These are phyloP conservation scores for Monosporascus sp. DNA, from an alignment of 2,329 filamentous ascomycete genomes.

Conservation along the genomic window DNA sequence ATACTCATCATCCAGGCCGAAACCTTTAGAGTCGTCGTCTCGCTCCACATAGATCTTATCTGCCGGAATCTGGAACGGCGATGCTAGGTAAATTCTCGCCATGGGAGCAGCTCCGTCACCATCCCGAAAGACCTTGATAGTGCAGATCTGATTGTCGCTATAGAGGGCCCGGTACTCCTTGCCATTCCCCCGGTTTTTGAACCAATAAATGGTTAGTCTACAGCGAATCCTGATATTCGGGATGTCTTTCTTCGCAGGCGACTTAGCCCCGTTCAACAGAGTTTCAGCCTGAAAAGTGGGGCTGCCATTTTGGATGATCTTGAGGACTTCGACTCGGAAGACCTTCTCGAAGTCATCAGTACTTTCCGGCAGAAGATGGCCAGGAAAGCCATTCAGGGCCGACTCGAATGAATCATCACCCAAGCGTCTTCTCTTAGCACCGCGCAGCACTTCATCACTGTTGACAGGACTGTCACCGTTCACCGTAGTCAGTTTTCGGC, in stretches of 20 bases:
- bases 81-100: slow-evolving; percentile 41
- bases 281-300: slow-evolving; percentile 31
- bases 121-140: slow-evolving; percentile 45
- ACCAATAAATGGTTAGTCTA: slow-evolving; percentile 36
- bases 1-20: slow-evolving; percentile 46
- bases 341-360: slow-evolving; percentile 30
- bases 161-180: slow-evolving; percentile 40
- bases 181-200: slow-evolving; percentile 13
- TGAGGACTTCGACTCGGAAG: slow-evolving; percentile 49
- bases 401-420: slow-evolving; percentile 33
- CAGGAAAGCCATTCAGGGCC: slow-evolving; percentile 16
- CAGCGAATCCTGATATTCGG: slow-evolving; percentile 35
- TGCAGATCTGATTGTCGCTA: slow-evolving; percentile 50
- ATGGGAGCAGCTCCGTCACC: slow-evolving; percentile 40
- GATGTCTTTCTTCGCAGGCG: slow-evolving; percentile 30
- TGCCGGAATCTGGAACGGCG: slow-evolving; percentile 47
- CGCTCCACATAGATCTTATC: slow-evolving; percentile 46
- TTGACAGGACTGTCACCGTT: slow-evolving; percentile 31
- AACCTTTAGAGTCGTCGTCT: slow-evolving; percentile 36
- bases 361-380: slow-evolving; percentile 17
- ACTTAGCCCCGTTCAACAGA: slow-evolving; percentile 30
- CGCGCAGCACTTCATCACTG: slow-evolving; percentile 33
- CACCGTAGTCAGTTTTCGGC: slow-evolving; percentile 35
- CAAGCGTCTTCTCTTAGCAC: slow-evolving; percentile 47
- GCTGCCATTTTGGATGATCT: slow-evolving; percentile 45